phyloP scores from a whole-genome alignment of 257 asterid species.

The Lantana camara region DNA sequence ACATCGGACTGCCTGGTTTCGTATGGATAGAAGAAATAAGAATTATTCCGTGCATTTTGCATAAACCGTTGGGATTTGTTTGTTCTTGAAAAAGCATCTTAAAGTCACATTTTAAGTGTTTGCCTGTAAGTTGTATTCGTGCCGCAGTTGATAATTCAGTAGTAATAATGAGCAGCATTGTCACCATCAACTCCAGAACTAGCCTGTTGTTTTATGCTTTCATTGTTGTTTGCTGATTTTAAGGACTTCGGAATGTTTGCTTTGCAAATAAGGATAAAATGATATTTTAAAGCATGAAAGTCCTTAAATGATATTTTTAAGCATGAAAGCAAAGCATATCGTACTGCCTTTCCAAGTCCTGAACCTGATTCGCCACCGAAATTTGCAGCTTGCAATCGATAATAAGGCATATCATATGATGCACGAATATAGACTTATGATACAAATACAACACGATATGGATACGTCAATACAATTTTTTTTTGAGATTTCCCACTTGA shows the following conservation, averaged over 20 bases:
- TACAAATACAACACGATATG: too few relatives aligned
- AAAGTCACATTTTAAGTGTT: constrained; percentile 5
- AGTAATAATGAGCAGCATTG: constrained; percentile 2
- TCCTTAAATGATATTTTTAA: too few relatives aligned
- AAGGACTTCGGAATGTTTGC: neutral
- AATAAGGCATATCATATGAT: too few relatives aligned
- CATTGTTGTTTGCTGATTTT: neutral
- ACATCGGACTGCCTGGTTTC: constrained; percentile 10
- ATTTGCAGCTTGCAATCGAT: too few relatives aligned
- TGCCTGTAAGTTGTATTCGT: constrained; percentile 2
- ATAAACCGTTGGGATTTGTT: constrained; percentile 4
- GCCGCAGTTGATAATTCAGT: neutral
- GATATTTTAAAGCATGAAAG: neutral
- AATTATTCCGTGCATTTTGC: neutral
- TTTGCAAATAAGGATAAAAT: neutral
- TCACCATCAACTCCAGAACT: neutral
- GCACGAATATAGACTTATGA: too few relatives aligned
- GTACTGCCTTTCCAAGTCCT: too few relatives aligned
- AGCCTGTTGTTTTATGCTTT: constrained; percentile 13
- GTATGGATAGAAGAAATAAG: constrained; percentile 18
- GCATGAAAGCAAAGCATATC: too few relatives aligned
- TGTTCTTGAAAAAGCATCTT: constrained; percentile 11
- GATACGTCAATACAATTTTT: too few relatives aligned
- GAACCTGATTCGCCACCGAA: too few relatives aligned
- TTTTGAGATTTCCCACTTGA: too few relatives aligned